Base-by-base conservation (phyloP, 345 rosid species). In the Cardiospermum halicacabum region DNA sequence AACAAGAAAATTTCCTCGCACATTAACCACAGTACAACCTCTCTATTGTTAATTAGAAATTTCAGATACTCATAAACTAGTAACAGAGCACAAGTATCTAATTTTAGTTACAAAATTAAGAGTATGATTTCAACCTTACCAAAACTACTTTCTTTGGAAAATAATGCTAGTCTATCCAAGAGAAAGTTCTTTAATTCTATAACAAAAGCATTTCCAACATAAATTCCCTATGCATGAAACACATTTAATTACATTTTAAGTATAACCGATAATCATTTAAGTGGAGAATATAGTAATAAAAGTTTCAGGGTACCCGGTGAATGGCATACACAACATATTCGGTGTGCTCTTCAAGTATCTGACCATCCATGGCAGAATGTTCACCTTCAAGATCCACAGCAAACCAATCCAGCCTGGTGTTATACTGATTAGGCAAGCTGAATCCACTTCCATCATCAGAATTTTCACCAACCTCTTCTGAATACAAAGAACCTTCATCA, bases 341-440 rank as follows among this genome's bases (percentile, higher is more conserved):
- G 37, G 96, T 72, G 77, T 94, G 99, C 69, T 94, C 97, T 81
- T 94, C 89, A 62, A 94, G 95, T 72, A 94, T 89, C 71, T 71
- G 93, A 69, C 93, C 96, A 81, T 91, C 99, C 99, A 94, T 94
- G 67, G 99, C 99, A 70, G 99, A 94, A 82, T 89, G 96, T 82
- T 94, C 99, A 75, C 97, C 99, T 88, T 87, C 97, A 75, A 94
- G 97, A 83, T 94, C 99, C 72, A 91, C 99, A 37, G 96, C 81
- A 77, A 94, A 91, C 99, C 99, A 94, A 55, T 94, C 97, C 59
- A 94, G 72, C 76, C 77, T 83, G 64, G 76, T 74, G 37, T 68
- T 57, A 78, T 89, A 94, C 26, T 77, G 92, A 58, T 74, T 85
- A 32, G 96, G 82, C 34, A 85, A 75, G 65, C 72, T 80, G 71